These are phyloP conservation scores for Bonia amplexicaulis DNA, from an alignment of 176 grass and related monocot species.

Conservation along the genomic window DNA sequence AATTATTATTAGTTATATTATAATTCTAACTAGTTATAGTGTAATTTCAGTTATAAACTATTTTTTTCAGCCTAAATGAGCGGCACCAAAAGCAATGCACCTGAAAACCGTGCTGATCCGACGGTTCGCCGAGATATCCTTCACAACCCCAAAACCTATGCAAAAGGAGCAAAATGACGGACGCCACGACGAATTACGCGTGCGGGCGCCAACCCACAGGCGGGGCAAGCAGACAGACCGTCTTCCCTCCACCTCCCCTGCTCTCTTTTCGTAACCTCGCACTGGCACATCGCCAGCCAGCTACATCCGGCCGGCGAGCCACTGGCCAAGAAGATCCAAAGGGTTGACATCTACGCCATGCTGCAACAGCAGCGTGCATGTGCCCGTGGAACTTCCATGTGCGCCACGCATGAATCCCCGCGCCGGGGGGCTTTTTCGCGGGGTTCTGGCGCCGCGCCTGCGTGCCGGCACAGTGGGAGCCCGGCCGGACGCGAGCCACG, in stretches of 20 bases:
- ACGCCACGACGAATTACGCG: background rate
- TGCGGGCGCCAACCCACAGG: constrained; percentile 6
- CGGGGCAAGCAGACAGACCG: background rate
- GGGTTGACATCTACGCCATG: too few relatives aligned
- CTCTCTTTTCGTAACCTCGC: background rate
- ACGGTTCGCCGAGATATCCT: background rate
- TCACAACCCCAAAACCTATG: background rate
- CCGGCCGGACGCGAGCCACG: background rate
- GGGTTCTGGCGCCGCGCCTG: background rate
- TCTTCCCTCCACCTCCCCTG: background rate
- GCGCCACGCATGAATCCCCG: background rate
- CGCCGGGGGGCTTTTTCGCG: background rate
- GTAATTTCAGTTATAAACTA: rapidly evolving
- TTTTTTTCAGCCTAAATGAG: too few relatives aligned
- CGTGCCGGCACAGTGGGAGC: background rate
- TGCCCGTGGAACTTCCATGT: background rate
- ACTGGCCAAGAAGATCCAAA: background rate
- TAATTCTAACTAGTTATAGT: too few relatives aligned
- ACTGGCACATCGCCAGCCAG: background rate
- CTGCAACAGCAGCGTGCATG: background rate
- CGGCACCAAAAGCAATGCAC: background rate
- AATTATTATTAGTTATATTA: too few relatives aligned
- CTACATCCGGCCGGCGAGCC: background rate
- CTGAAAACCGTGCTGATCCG: background rate
- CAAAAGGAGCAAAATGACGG: background rate